A percentile compares a stretch with the other conserved stretches of the same genome.
Evolutionary conservation across 805 yeast genomes (phyloP).

Genomic region (Kregervanrija fluxuum): DNA sequence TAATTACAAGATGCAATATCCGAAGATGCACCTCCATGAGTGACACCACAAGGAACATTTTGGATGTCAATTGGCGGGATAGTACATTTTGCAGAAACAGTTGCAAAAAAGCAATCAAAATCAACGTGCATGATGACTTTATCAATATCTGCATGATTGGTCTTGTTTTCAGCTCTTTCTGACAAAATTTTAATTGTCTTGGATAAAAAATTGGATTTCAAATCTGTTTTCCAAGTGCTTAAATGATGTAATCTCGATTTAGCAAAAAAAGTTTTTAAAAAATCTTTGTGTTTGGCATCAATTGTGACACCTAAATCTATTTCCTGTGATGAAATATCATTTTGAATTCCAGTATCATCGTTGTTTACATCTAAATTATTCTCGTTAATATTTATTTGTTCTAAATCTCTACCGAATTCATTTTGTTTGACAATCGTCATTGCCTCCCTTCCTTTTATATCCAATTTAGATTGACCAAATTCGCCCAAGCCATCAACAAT

Average conservation of each 20-base stretch:
- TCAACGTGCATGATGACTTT: slow-evolving; percentile 68
- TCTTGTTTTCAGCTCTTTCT: slow-evolving; percentile 4
- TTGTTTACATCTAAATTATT: neutral
- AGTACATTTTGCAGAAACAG: slow-evolving; percentile 60
- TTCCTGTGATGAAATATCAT: slow-evolving; percentile 2
- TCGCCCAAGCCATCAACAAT: slow-evolving; percentile 33
- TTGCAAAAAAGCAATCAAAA: slow-evolving; percentile 90
- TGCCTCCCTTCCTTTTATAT: slow-evolving; percentile 12
- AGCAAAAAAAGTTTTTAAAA: slow-evolving; percentile 62
- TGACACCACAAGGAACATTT: slow-evolving; percentile 51
- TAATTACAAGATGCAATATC: slow-evolving; percentile 93
- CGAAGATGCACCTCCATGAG: slow-evolving; percentile 53
- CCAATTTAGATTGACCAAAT: slow-evolving; percentile 46
- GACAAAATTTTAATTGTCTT: slow-evolving; percentile 30
- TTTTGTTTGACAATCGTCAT: slow-evolving; percentile 2
- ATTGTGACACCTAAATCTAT: slow-evolving; percentile 16
- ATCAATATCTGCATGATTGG: slow-evolving; percentile 3
- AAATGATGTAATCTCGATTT: slow-evolving; percentile 84
- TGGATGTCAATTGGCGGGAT: slow-evolving; percentile 44
- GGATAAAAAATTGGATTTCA: slow-evolving; percentile 53
- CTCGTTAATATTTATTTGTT: slow-evolving; percentile 9
- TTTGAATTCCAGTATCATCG: slow-evolving; percentile 7
- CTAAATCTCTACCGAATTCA: slow-evolving; percentile 8
- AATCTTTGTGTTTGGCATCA: slow-evolving; percentile 73
- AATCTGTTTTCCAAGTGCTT: slow-evolving; percentile 76